A percentile compares a stretch with the other conserved stretches of the same genome.
Conservation (phyloP, 805 yeast species). For the Candida methanosorbosa region DNA sequence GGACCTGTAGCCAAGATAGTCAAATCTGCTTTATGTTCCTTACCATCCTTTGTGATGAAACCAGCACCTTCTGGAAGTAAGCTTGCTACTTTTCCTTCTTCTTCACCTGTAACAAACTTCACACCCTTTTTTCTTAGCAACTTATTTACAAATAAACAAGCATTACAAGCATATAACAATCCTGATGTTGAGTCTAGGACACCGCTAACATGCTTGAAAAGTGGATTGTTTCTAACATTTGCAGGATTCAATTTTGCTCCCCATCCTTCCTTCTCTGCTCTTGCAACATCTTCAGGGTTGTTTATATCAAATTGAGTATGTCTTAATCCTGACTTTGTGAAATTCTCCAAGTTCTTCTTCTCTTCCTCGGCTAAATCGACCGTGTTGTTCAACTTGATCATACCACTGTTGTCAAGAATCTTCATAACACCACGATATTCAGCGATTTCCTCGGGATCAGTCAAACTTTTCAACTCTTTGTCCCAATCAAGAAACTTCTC, state of each 20-base stretch:
- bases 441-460: constrained; percentile 17
- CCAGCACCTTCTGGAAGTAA: constrained; percentile 15
- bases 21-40: constrained; percentile 14
- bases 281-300: constrained; percentile 16
- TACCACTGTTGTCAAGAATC: constrained; percentile 21
- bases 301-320: constrained; percentile 23
- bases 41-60: constrained; percentile 18
- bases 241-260: constrained; percentile 16
- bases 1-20: constrained; percentile 23
- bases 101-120: constrained; percentile 23
- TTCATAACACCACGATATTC: constrained; percentile 14
- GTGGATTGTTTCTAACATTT: constrained; percentile 6
- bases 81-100: constrained; percentile 12
- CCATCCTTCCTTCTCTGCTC: constrained; percentile 24
- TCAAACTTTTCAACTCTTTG: constrained; percentile 8
- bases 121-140: constrained; percentile 23
- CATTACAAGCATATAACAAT: constrained; percentile 25
- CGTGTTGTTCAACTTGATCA: constrained; percentile 19
- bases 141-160: constrained; percentile 21
- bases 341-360: constrained; percentile 13
- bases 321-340: constrained; percentile 18
- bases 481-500: constrained; percentile 19
- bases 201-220: constrained; percentile 11
- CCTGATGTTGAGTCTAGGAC: constrained; percentile 25
- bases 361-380: constrained; percentile 16